Evolutionary conservation across 2,329 filamentous ascomycete species (phyloP).

Genomic region (Dothidotthia symphoricarpi): DNA sequence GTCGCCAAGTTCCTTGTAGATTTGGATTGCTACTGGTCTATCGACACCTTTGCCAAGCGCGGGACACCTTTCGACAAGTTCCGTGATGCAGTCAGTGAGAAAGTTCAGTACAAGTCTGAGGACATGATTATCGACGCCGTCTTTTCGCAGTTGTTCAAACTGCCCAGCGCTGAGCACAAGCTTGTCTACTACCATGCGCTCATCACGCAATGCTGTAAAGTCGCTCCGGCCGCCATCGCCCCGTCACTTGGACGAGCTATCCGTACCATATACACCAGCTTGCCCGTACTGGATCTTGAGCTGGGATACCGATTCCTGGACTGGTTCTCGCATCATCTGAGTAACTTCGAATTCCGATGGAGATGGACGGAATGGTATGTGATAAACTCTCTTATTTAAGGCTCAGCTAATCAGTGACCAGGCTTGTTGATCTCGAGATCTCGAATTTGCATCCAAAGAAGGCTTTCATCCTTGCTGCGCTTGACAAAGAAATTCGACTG

Average conservation of each 20-base stretch:
- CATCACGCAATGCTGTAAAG: conserved; percentile 91
- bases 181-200: conserved; percentile 95
- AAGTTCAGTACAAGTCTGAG: conserved; percentile 92
- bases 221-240: conserved; percentile 93
- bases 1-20: conserved; percentile 89
- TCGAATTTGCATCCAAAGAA: conserved; percentile 80
- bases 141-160: conserved; percentile 88
- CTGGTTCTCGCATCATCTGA: conserved; percentile 97
- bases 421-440: conserved; percentile 76
- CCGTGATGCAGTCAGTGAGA: conserved; percentile 61
- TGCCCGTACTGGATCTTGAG: conserved; percentile 82
- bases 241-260: conserved; percentile 92
- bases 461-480: conserved; percentile 83
- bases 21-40: conserved; percentile 89
- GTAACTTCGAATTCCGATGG: conserved; percentile 99
- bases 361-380: conserved; percentile 94
- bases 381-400: no score
- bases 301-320: conserved; percentile 85
- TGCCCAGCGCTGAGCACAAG: conserved; percentile 87
- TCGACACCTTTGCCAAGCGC: conserved; percentile 87
- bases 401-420: conserved; percentile 29
- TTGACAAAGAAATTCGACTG: conserved; percentile 95
- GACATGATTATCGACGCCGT: conserved; percentile 97
- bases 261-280: conserved; percentile 80
- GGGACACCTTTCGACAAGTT: conserved; percentile 91